These are phyloP conservation scores for Amyloporia xantha DNA, from an alignment of 768 basidiomycete species.

Conservation along the genomic window DNA sequence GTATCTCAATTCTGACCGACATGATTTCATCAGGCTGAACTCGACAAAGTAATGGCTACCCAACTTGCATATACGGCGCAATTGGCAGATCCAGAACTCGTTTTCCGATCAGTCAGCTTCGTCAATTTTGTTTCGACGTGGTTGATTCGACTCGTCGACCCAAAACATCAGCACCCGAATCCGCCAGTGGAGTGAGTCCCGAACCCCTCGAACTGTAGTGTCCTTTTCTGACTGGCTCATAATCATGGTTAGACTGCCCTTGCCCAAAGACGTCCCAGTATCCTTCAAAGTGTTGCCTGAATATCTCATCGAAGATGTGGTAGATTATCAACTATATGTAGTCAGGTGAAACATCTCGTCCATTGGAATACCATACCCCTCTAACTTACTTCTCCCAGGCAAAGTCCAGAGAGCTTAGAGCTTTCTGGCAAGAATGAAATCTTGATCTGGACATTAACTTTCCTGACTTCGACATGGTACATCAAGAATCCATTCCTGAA, in stretches of 20 bases:
- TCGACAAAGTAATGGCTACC: slow-evolving; percentile 60
- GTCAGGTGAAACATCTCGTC: slow-evolving; percentile 50
- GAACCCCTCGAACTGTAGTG: not conserved
- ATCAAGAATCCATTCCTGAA: slow-evolving; percentile 99
- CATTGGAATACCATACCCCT: not conserved
- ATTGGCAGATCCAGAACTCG: slow-evolving; percentile 79
- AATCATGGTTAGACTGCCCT: slow-evolving; percentile 62
- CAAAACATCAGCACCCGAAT: slow-evolving; percentile 68
- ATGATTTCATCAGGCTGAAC: slow-evolving; percentile 46
- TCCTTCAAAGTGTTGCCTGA: slow-evolving; percentile 87
- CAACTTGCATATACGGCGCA: slow-evolving; percentile 82
- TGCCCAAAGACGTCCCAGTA: slow-evolving; percentile 80
- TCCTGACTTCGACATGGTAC: slow-evolving; percentile 91
- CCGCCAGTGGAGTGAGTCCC: slow-evolving; percentile 54
- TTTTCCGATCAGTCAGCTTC: slow-evolving; percentile 74
- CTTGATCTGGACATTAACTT: slow-evolving; percentile 82
- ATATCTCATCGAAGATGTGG: slow-evolving; percentile 89
- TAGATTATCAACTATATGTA: slow-evolving; percentile 81
- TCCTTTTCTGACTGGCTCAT: too few relatives aligned
- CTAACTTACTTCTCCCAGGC: slow-evolving; percentile 26
- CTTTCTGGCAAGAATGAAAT: slow-evolving; percentile 81
- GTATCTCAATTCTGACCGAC: not conserved
- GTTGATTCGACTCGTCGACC: slow-evolving; percentile 88
- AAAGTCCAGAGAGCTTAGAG: slow-evolving; percentile 75
- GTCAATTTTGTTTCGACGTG: slow-evolving; percentile 90